Evolutionary conservation across 2,329 filamentous ascomycete species (phyloP).

Genomic region (Colletotrichum brevisporum): DNA sequence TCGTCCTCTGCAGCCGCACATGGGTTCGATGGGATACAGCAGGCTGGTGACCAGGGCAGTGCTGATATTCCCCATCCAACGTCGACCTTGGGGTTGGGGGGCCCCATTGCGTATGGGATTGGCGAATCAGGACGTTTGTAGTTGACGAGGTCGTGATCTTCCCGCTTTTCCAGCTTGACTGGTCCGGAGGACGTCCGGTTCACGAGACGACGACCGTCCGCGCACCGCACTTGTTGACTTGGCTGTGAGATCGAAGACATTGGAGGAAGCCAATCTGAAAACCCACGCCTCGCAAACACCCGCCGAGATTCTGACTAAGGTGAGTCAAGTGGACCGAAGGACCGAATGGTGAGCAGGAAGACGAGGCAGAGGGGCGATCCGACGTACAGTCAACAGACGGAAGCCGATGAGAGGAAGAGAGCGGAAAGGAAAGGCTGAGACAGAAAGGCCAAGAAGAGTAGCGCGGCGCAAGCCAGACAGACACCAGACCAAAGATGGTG

Average conservation of each 20-base stretch:
- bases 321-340: neutral
- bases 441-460: neutral
- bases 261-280: constrained; percentile 4
- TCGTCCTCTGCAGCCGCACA: neutral
- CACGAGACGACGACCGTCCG: neutral
- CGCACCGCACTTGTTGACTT: neutral
- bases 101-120: neutral
- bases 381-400: neutral
- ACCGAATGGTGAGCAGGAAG: neutral
- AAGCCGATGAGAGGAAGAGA: neutral
- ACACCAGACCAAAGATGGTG: constrained; percentile 7
- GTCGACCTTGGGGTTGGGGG: too few relatives aligned
- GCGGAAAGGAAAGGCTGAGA: neutral
- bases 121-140: constrained; percentile 3
- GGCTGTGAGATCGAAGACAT: constrained; percentile 10
- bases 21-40: too few relatives aligned
- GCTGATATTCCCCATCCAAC: too few relatives aligned
- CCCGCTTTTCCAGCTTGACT: neutral
- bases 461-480: neutral
- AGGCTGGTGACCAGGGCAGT: too few relatives aligned
- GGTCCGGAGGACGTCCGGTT: neutral
- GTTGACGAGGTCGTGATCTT: neutral
- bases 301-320: constrained; percentile 1
- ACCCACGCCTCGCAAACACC: constrained; percentile 7
- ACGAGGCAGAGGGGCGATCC: neutral